A percentile compares a stretch with the other conserved stretches of the same genome.
phyloP scores from a whole-genome alignment of 192 early-diverging fungal genomes.

The Polychytrium aggregatum region DNA sequence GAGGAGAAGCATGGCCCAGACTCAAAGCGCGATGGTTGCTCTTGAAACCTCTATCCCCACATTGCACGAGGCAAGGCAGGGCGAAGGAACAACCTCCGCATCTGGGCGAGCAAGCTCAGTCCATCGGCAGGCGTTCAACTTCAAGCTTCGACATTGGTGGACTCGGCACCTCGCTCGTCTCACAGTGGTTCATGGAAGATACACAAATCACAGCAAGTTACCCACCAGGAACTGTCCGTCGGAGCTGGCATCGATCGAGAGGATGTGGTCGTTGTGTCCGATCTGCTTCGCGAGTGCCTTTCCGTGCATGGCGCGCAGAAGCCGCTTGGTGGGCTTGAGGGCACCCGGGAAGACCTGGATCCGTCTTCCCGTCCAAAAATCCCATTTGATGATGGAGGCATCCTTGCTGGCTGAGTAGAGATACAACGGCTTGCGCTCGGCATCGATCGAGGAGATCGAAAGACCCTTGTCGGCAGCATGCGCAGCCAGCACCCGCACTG shows the following conservation, averaged over 20 bases:
- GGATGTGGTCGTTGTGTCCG: conserved; percentile 41
- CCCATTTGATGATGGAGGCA: conserved; percentile 85
- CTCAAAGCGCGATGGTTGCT: conserved; percentile 35
- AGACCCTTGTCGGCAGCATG: conserved; percentile 6
- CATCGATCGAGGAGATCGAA: too few relatives aligned
- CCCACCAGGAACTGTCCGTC: conserved; percentile 46
- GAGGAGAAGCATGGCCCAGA: conserved; percentile 18
- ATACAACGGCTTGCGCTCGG: conserved; percentile 21
- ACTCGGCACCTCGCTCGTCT: too few relatives aligned
- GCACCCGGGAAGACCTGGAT: conserved; percentile 61
- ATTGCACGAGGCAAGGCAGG: not conserved
- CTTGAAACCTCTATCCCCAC: conserved; percentile 8
- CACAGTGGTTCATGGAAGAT: not conserved
- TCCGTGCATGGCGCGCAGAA: not conserved
- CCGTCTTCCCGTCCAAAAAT: conserved; percentile 55
- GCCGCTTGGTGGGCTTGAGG: conserved; percentile 54
- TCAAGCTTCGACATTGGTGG: too few relatives aligned
- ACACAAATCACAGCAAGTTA: conserved; percentile 5
- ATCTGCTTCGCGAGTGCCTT: conserved; percentile 19
- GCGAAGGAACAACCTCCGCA: conserved; percentile 32
- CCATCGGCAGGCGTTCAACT: too few relatives aligned
- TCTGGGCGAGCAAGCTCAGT: too few relatives aligned
- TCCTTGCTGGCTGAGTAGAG: conserved; percentile 90
- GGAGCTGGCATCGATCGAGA: conserved; percentile 24
- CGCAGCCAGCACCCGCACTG: not conserved